Base-by-base conservation (phyloP, 2,329 filamentous ascomycete genomes). In the Arthrobotrys megalospora region DNA sequence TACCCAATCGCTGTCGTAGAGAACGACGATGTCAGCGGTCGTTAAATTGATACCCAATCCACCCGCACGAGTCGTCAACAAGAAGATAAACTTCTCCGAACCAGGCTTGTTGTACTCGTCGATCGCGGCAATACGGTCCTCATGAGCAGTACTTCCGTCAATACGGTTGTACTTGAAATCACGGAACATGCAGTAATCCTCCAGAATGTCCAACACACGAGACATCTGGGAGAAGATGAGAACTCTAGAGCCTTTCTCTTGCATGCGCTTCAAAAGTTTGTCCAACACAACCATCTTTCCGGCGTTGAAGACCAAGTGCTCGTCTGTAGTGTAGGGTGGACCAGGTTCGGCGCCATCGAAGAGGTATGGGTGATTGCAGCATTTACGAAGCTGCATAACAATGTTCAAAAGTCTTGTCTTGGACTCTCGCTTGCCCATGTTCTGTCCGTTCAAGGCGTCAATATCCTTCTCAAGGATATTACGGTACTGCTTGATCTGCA, bases 191-290 rank as follows among this genome's bases (percentile, higher is more conserved):
- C 95, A 98, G 85, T 99, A 99, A 84, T 99, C 96, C 83, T 99
- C 96, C 14, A 99, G 88, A 66, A 99, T 99, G 83, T 99, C 96
- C 48, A 99, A 87, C 45, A 97, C 88, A 88, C 96, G 93, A 83
- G 94, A 97, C 96, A 99, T 99, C 83, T 99, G 96, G 0, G 96
- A 99, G 86, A 99, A 99, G 82, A 99, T 98, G 70, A 99, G 89
- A n/a, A 99, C 94, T 80, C 96, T 90, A 83, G 94, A 98, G 48
- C 94, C 96, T 83, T 97, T 92, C 55, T 89, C 89, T 84, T 94
- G 88, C 86, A 99, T 90, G 55, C 94, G 90, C 82, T 89, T 91
- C 60, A 99, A 87, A 10, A 99, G 89, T 85, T 93, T 97, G 86
- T 99, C 96, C 16, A 99, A 88, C 83, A 99, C 94, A 36, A 94